Percentiles rank a stretch among this genome's conserved stretches.
Evolutionary conservation across 169 alveolate genomes (phyloP).

Genomic region (Plasmodium yoelii): DNA sequence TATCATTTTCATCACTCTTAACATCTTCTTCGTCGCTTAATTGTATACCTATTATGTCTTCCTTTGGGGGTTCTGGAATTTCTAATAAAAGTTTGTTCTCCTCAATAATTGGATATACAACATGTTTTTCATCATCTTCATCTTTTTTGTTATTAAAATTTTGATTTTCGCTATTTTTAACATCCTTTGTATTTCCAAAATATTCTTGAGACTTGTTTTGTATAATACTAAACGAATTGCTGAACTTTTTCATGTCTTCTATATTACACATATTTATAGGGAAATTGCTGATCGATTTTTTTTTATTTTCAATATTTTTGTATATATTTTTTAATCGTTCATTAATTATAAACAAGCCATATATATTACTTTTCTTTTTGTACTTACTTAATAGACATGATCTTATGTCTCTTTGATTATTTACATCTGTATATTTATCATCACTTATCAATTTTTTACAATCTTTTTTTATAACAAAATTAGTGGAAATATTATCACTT

Average conservation of each 20-base stretch:
- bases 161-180: background rate
- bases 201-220: background rate
- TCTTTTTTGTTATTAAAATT: background rate
- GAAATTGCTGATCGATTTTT: conserved; percentile 47
- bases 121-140: background rate
- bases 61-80: too few species aligned
- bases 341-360: conserved; percentile 57
- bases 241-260: conserved; percentile 14
- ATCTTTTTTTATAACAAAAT: background rate
- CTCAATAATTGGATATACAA: too few species aligned
- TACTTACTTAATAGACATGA: conserved; percentile 41
- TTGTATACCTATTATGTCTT: too few species aligned
- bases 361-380: conserved; percentile 46
- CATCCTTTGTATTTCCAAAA: background rate
- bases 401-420: background rate
- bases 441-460: background rate
- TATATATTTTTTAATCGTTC: conserved; percentile 52
- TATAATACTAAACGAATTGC: conserved; percentile 34
- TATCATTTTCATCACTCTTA: background rate
- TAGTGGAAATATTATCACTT: background rate
- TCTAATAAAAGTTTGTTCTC: too few species aligned
- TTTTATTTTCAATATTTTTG: conserved; percentile 37
- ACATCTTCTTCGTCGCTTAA: too few species aligned
- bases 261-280: conserved; percentile 35
- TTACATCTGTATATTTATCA: background rate